Percentiles rank a stretch among this genome's conserved stretches.
These are phyloP conservation scores for Aureobasidium sp. DNA, from an alignment of 2,329 filamentous ascomycete genomes.

Conservation along the genomic window DNA sequence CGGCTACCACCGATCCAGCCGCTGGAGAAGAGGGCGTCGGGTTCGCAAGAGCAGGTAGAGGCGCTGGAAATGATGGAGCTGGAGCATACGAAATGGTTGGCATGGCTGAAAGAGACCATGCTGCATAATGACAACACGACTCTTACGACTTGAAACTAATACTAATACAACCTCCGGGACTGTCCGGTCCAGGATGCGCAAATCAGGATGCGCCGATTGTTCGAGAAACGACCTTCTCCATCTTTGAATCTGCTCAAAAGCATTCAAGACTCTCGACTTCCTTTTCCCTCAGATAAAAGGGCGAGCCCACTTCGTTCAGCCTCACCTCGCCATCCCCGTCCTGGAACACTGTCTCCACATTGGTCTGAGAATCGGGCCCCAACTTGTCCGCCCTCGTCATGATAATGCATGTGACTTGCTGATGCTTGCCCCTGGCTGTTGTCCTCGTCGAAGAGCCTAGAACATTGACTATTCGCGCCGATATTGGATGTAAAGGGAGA, in stretches of 20 bases:
- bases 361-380: neutral
- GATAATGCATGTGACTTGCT: conserved; percentile 6
- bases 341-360: conserved; percentile 23
- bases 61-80: conserved; percentile 37
- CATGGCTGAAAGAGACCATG: conserved; percentile 30
- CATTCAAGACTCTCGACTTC: conserved; percentile 32
- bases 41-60: conserved; percentile 33
- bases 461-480: conserved; percentile 19
- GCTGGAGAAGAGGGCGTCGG: conserved; percentile 32
- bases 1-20: conserved; percentile 17
- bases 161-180: neutral
- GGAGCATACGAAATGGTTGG: conserved; percentile 44
- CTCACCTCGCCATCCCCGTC: conserved; percentile 27
- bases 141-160: neutral
- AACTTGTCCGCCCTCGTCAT: neutral
- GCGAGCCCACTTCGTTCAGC: conserved; percentile 24
- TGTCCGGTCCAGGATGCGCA: neutral
- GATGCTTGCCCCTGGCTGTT: neutral
- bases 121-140: neutral
- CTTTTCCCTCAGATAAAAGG: conserved; percentile 28
- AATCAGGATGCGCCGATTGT: neutral
- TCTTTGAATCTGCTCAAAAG: conserved; percentile 15
- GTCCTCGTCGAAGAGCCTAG: neutral
- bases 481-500: conserved; percentile 24
- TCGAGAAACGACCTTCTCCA: neutral